Percentiles rank a stretch among this genome's conserved stretches.
Evolutionary conservation across 306 rosid species (phyloP).

Genomic region (Ochetophila trinervis): DNA sequence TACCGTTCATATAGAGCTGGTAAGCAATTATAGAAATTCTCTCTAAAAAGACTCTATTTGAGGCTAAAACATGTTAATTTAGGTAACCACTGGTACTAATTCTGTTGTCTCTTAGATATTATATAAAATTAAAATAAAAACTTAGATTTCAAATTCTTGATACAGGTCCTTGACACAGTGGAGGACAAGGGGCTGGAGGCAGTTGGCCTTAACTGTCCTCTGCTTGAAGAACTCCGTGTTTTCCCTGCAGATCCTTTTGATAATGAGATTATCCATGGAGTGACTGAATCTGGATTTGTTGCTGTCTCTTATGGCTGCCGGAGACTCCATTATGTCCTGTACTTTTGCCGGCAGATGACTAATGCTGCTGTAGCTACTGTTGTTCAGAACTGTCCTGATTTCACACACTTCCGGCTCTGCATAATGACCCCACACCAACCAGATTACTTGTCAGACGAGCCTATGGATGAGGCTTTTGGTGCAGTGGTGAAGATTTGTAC

Average conservation of each 20-base stretch:
- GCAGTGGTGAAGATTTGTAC: constrained; percentile 76
- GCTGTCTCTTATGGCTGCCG: constrained; percentile 76
- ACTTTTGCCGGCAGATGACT: constrained; percentile 84
- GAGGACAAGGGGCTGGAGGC: constrained; percentile 86
- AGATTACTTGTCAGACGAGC: constrained; percentile 55
- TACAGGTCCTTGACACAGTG: constrained; percentile 74
- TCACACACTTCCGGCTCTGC: constrained; percentile 86
- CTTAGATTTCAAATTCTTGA: constrained; percentile 18
- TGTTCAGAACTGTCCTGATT: constrained; percentile 74
- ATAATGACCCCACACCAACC: constrained; percentile 63
- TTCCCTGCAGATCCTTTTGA: constrained; percentile 68
- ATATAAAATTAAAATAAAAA: too few relatives aligned
- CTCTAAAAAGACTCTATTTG: neutral
- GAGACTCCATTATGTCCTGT: constrained; percentile 70
- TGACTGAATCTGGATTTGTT: constrained; percentile 75
- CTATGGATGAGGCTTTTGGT: constrained; percentile 88
- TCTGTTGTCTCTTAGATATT: too few relatives aligned
- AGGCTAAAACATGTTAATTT: neutral
- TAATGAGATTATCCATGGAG: constrained; percentile 49
- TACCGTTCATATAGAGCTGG: too few relatives aligned
- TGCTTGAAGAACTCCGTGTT: constrained; percentile 86
- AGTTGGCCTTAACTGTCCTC: constrained; percentile 67
- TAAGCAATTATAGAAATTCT: too few relatives aligned
- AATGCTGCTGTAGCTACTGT: constrained; percentile 85
- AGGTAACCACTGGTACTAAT: neutral